Evolutionary conservation across 73 alveolate genomes (phyloP).

Genomic region (Paramecium biaurelia): DNA sequence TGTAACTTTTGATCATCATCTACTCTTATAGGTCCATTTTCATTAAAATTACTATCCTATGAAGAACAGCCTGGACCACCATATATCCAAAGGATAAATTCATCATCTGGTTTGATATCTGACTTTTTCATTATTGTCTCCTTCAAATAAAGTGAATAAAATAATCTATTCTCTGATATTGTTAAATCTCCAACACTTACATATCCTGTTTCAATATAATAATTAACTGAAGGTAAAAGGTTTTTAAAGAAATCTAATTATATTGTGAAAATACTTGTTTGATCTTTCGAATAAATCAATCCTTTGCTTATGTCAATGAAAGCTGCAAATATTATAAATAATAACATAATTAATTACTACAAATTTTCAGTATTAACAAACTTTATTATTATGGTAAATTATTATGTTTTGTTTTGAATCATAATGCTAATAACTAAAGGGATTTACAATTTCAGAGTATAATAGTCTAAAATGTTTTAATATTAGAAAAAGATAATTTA

Average conservation of each 20-base stretch:
- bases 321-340: neutral
- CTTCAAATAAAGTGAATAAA: neutral
- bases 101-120: conserved; percentile 3
- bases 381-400: neutral
- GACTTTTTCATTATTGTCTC: neutral
- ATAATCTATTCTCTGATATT: neutral
- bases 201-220: conserved; percentile 23
- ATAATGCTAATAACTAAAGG: too few relatives aligned
- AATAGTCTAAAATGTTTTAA: too few relatives aligned
- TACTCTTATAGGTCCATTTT: conserved; percentile 84
- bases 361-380: neutral
- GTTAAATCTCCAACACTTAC: neutral
- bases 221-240: neutral
- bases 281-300: neutral
- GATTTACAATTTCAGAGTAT: too few relatives aligned
- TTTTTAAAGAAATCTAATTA: neutral
- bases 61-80: conserved; percentile 98
- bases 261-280: neutral
- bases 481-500: too few relatives aligned
- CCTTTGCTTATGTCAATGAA: neutral
- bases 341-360: neutral
- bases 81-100: conserved; percentile 84
- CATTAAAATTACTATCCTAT: conserved; percentile 75
- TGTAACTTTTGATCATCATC: conserved; percentile 64
- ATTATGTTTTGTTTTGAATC: too few relatives aligned